Evolutionary conservation across 2,329 filamentous ascomycete genomes (phyloP), one percentile per base, ranked within the genome.

Genomic region (Arthrobotrys sphaeroides): DNA sequence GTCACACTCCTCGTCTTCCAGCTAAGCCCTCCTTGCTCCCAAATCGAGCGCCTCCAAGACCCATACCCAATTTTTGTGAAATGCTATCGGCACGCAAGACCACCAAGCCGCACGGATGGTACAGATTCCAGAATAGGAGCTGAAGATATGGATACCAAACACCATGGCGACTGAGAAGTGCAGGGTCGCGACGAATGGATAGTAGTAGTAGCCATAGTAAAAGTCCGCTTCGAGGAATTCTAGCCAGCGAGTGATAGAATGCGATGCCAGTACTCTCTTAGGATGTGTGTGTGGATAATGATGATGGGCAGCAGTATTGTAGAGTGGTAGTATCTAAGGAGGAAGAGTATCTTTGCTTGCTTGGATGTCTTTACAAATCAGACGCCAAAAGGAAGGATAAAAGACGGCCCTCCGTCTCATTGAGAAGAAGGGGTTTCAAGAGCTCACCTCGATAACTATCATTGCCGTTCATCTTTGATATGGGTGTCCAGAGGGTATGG

Each of bases 281-380:
- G 69, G 60, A 61, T 40, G 67, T 24, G 43, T 53, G 45, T 49
- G 45, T 28, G 20, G 40, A 60, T 49, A 42, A 28, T 33, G 12
- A 38, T 13, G 51, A 55, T 55, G 51, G 26, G 28, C 10, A 33
- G 28, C 10, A 43, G 20, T 28, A 43, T 16, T 13, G 22, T 24
- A 53, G 31, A 33, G 31, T 53, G n/a, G 38, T 55, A 45, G 61
- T 62, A 68, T 68, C 70, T 67, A 67, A 57, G 43, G 53, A 61
- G 55, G 62, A 62, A 47, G 45, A 64, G 38, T 62, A 68, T 68
- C 62, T 74, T 66, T 74, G 70, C 70, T 74, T 61, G 69, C 61
- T 74, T 68, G 62, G 70, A 74, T 74, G 70, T 68, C 70, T 43
- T 74, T 68, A 74, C 70, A 74, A 74, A 74, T 74, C 70, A 74